Percentiles rank a stretch among this genome's conserved stretches.
These are phyloP conservation scores for Xylaria castorea DNA, from an alignment of 495 filamentous ascomycete species.

Conservation along the genomic window DNA sequence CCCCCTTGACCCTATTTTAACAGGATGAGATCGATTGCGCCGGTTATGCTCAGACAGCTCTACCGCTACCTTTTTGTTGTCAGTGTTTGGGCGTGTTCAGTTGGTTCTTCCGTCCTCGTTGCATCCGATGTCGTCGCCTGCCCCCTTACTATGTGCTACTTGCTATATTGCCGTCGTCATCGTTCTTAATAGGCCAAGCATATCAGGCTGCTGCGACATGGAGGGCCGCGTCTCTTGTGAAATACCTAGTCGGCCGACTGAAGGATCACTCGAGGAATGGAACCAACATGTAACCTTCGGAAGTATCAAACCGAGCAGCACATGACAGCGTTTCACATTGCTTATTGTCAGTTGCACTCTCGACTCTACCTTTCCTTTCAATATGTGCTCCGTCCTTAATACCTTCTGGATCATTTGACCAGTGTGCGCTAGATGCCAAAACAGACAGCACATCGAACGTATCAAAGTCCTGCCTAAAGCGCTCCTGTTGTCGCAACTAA, in stretches of 20 bases:
- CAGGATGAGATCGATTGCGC: not conserved
- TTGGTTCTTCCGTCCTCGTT: too few relatives aligned
- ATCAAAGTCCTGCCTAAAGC: not conserved
- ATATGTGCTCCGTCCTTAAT: not conserved
- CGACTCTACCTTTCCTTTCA: not conserved
- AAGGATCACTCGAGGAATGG: not conserved
- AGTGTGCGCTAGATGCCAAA: too few relatives aligned
- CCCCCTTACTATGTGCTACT: too few relatives aligned
- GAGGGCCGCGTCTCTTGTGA: not conserved
- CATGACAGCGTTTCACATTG: not conserved
- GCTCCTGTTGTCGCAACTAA: not conserved
- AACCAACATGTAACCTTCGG: not conserved
- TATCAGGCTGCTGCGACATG: not conserved
- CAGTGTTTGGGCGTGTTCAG: too few relatives aligned
- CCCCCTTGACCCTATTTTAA: not conserved
- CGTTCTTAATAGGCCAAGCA: not conserved
- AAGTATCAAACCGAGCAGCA: not conserved
- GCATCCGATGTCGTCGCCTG: too few relatives aligned
- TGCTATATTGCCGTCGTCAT: too few relatives aligned
- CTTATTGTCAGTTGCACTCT: not conserved
- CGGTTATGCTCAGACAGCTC: not conserved
- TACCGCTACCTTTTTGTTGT: not conserved
- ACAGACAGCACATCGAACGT: not conserved
- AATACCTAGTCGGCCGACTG: not conserved
- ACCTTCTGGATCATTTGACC: too few relatives aligned